phyloP scores from a whole-genome alignment of 2,329 filamentous ascomycete species.

The Stagonosporopsis rhizophila region DNA sequence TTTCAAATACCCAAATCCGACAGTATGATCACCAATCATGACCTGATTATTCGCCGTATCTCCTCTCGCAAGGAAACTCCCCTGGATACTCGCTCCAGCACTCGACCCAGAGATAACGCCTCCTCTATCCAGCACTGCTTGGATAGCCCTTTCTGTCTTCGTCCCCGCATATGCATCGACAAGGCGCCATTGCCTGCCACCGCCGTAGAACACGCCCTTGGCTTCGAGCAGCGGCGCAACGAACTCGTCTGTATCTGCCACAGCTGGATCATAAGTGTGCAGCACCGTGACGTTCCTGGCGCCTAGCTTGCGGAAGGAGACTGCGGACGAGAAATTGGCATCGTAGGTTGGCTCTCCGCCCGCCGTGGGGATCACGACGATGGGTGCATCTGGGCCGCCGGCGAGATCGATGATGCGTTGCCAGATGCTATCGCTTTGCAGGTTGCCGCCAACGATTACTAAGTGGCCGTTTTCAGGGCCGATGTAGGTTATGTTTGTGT shows the following conservation, averaged over 20 bases:
- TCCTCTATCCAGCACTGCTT: slow-evolving; percentile 28
- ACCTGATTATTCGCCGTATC: slow-evolving; percentile 34
- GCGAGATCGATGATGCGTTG: slow-evolving; percentile 36
- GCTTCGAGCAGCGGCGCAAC: slow-evolving; percentile 29
- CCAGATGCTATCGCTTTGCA: slow-evolving; percentile 34
- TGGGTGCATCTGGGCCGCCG: slow-evolving; percentile 30
- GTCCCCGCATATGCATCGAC: slow-evolving; percentile 37
- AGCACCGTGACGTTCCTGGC: slow-evolving; percentile 34
- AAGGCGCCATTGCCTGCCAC: slow-evolving; percentile 35
- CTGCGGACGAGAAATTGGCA: slow-evolving; percentile 29
- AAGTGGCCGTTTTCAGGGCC: slow-evolving; percentile 35
- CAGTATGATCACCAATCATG: slow-evolving; percentile 31
- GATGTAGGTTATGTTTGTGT: slow-evolving; percentile 26
- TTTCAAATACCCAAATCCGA: slow-evolving; percentile 38
- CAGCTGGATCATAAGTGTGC: slow-evolving; percentile 34
- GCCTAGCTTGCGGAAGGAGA: slow-evolving; percentile 25
- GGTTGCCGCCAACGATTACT: slow-evolving; percentile 35
- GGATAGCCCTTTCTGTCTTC: slow-evolving; percentile 30
- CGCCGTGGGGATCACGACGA: slow-evolving; percentile 35
- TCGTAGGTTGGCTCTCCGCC: slow-evolving; percentile 32
- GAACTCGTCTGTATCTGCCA: slow-evolving; percentile 33
- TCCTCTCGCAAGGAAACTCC: slow-evolving; percentile 31
- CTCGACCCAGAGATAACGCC: slow-evolving; percentile 34
- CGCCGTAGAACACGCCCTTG: slow-evolving; percentile 34
- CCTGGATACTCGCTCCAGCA: slow-evolving; percentile 34